A percentile compares a stretch with the other conserved stretches of the same genome.
Evolutionary conservation across 1,139 yeast species (phyloP).

Genomic region (Hemisphaericaspora xylanilytica): DNA sequence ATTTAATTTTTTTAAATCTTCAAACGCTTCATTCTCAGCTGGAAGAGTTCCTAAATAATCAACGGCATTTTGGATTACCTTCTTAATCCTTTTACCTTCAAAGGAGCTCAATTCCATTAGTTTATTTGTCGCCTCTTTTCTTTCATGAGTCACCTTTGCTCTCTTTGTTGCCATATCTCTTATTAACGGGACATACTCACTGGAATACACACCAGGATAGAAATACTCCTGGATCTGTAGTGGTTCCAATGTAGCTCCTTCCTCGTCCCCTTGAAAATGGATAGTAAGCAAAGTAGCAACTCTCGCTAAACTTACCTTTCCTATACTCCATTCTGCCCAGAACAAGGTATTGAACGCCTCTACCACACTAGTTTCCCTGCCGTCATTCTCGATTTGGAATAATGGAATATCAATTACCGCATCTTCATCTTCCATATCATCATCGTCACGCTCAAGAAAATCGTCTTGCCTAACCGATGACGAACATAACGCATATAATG

Average conservation of each 20-base stretch:
- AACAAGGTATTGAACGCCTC: slow-evolving; percentile 36
- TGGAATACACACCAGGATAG: slow-evolving; percentile 32
- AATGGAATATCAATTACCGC: slow-evolving; percentile 27
- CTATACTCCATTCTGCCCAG: slow-evolving; percentile 34
- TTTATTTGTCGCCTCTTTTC: slow-evolving; percentile 20
- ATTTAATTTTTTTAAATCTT: slow-evolving; percentile 24
- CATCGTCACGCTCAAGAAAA: not conserved
- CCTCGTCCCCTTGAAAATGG: slow-evolving; percentile 27
- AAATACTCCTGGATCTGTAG: slow-evolving; percentile 28
- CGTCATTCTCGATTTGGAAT: slow-evolving; percentile 37
- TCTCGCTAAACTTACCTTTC: slow-evolving; percentile 26
- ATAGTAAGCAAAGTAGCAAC: slow-evolving; percentile 36
- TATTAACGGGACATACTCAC: slow-evolving; percentile 20
- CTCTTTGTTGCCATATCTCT: slow-evolving; percentile 20
- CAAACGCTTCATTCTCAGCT: slow-evolving; percentile 18
- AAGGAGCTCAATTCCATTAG: slow-evolving; percentile 33
- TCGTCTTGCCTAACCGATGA: slow-evolving; percentile 25
- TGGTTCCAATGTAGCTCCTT: slow-evolving; percentile 14
- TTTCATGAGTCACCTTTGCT: slow-evolving; percentile 14
- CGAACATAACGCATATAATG: slow-evolving; percentile 17
- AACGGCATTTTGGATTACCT: slow-evolving; percentile 23
- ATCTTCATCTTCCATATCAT: slow-evolving; percentile 9
- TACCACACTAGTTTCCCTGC: slow-evolving; percentile 26
- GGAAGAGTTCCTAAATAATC: slow-evolving; percentile 15
- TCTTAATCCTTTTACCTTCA: slow-evolving; percentile 35